Conservation (phyloP, 2,329 filamentous ascomycete genomes). For the Tympanopsis confertula region DNA sequence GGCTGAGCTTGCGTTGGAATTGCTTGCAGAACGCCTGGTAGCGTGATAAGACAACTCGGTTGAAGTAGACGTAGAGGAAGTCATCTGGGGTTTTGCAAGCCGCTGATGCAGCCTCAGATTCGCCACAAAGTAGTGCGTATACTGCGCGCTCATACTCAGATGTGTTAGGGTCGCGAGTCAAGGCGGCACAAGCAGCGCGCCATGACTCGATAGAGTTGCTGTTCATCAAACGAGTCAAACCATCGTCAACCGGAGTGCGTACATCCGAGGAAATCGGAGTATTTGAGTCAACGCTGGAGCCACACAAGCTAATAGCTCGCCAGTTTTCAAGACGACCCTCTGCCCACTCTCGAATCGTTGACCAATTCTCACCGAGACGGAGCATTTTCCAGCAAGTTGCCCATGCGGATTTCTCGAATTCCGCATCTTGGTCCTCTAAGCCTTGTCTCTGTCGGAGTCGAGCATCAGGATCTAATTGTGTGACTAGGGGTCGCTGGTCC, state of each 20-base stretch:
- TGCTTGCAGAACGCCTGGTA: slow-evolving; percentile 40
- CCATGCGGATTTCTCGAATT: slow-evolving; percentile 49
- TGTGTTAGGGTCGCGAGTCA: slow-evolving; percentile 30
- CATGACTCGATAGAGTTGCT: slow-evolving; percentile 21
- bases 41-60: slow-evolving; percentile 39
- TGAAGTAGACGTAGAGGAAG: slow-evolving; percentile 48
- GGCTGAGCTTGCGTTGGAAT: slow-evolving; percentile 25
- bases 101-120: slow-evolving; percentile 37
- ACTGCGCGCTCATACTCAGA: slow-evolving; percentile 50
- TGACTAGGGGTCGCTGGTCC: slow-evolving; percentile 35
- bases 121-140: slow-evolving; percentile 47
- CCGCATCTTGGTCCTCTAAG: slow-evolving; percentile 43
- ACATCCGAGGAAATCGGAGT: background rate
- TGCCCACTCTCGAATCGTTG: slow-evolving; percentile 45
- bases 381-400: slow-evolving; percentile 55
- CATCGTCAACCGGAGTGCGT: slow-evolving; percentile 17
- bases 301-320: slow-evolving; percentile 44
- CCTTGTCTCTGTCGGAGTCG: slow-evolving; percentile 38
- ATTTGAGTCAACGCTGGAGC: slow-evolving; percentile 6
- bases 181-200: slow-evolving; percentile 21
- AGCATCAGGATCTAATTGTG: slow-evolving; percentile 54
- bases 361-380: slow-evolving; percentile 41
- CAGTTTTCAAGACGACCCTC: slow-evolving; percentile 45
- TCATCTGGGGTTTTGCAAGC: slow-evolving; percentile 48
- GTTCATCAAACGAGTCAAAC: slow-evolving; percentile 26